These are phyloP conservation scores for Syzygium syzygioides DNA, from an alignment of 441 rosid genomes.

Conservation along the genomic window DNA sequence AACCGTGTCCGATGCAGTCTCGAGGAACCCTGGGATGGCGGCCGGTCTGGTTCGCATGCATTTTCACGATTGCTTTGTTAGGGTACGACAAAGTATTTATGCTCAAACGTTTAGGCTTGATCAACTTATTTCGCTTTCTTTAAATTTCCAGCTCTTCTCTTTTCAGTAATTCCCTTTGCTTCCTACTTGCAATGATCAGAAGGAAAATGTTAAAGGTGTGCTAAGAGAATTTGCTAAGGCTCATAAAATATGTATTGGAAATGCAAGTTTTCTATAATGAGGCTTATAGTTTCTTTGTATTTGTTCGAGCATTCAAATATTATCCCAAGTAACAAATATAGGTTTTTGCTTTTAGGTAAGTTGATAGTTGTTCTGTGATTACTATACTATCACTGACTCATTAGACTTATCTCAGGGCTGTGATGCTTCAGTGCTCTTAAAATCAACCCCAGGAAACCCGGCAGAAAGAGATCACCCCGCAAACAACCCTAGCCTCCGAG, in stretches of 20 bases:
- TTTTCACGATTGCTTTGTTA: conserved; percentile 8
- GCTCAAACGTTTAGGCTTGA: neutral
- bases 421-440: conserved; percentile 7
- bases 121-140: neutral
- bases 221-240: neutral
- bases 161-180: neutral
- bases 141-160: neutral
- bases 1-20: neutral
- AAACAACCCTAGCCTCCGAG: conserved; percentile 6
- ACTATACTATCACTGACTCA: neutral
- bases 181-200: neutral
- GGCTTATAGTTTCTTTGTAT: neutral
- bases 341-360: neutral
- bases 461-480: conserved; percentile 13
- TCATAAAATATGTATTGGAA: neutral
- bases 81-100: neutral
- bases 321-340: too few relatives aligned
- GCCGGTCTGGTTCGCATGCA: conserved; percentile 3
- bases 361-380: neutral
- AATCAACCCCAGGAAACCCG: neutral
- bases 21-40: neutral
- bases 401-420: conserved; percentile 2
- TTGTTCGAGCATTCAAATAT: too few relatives aligned
- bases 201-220: neutral
- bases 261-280: neutral